Percentiles rank a stretch among this genome's conserved stretches.
Conservation (phyloP, 352 stramenopile genomes). For the Pythium coloratum region DNA sequence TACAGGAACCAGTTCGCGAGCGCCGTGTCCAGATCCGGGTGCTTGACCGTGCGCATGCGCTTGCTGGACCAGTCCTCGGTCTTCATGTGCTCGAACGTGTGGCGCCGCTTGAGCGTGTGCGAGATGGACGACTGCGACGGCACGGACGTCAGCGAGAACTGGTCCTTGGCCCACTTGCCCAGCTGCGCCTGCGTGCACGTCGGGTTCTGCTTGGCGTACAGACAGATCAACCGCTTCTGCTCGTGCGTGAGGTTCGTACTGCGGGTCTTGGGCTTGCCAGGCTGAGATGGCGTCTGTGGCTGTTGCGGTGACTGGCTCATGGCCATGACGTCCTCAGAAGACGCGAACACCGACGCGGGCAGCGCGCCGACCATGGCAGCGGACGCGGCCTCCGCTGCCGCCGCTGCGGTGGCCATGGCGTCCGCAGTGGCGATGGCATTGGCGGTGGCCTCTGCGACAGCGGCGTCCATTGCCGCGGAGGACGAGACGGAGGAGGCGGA, state of each 20-base stretch:
- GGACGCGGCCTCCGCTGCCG: constrained; percentile 3
- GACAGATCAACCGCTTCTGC: constrained; percentile 79
- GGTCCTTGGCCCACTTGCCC: constrained; percentile 67
- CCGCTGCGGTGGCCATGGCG: constrained; percentile 10
- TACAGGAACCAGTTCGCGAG: constrained; percentile 85
- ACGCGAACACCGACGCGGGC: not conserved
- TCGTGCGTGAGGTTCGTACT: constrained; percentile 82
- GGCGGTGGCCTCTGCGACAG: not conserved
- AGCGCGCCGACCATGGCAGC: not conserved
- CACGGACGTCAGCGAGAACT: constrained; percentile 59
- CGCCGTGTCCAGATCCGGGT: constrained; percentile 71
- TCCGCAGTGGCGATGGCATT: constrained; percentile 6
- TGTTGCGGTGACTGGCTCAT: constrained; percentile 6
- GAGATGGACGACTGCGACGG: constrained; percentile 82
- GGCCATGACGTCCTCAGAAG: constrained; percentile 9
- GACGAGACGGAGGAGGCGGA: not conserved
- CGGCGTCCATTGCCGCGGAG: constrained; percentile 1
- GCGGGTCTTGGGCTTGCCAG: constrained; percentile 38
- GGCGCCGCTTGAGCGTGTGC: constrained; percentile 76
- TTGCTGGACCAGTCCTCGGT: constrained; percentile 77
- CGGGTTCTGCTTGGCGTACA: constrained; percentile 70
- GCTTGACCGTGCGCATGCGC: constrained; percentile 74
- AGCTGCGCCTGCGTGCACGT: constrained; percentile 74
- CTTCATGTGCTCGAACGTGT: constrained; percentile 71
- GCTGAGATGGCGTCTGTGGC: constrained; percentile 6